Evolutionary conservation across 148 eudicot genomes (phyloP).

Genomic region (Gaultheria prostrata): DNA sequence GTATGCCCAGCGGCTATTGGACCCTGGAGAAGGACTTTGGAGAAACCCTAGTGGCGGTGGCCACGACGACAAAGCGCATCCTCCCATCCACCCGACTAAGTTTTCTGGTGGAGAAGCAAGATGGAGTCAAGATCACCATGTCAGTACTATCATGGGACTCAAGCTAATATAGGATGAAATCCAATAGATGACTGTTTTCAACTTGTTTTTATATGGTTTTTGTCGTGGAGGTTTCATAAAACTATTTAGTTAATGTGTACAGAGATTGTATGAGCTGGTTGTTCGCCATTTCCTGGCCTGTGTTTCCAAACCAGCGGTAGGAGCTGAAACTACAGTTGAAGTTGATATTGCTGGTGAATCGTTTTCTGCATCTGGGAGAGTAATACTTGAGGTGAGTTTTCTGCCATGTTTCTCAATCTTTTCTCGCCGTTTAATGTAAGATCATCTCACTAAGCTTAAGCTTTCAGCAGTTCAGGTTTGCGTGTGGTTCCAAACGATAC

Average conservation of each 20-base stretch:
- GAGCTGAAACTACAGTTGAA: constrained; percentile 93
- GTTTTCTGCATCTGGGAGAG: constrained; percentile 86
- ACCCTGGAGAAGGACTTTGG: constrained; percentile 85
- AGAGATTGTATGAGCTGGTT: constrained; percentile 89
- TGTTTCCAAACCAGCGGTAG: constrained; percentile 96
- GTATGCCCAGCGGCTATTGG: constrained; percentile 78
- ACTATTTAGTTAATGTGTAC: constrained; percentile 23
- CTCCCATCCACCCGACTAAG: constrained; percentile 98
- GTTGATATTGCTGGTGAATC: constrained; percentile 87
- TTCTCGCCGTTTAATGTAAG: not conserved
- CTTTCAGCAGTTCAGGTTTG: not conserved
- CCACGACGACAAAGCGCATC: constrained; percentile 99
- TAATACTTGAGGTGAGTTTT: constrained; percentile 64
- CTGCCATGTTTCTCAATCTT: not conserved
- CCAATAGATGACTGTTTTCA: not conserved
- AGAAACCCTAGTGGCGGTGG: constrained; percentile 82
- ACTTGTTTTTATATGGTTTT: not conserved
- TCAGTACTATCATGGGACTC: constrained; percentile 32
- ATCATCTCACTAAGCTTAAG: not conserved
- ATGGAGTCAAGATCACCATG: constrained; percentile 94
- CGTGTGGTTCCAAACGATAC: not conserved
- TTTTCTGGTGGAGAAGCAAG: constrained; percentile 85
- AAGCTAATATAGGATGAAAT: not conserved
- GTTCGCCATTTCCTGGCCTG: constrained; percentile 98
- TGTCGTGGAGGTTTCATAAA: not conserved